These are phyloP conservation scores for Fraxinus nigra DNA, from an alignment of 305 asterid species.

Conservation along the genomic window DNA sequence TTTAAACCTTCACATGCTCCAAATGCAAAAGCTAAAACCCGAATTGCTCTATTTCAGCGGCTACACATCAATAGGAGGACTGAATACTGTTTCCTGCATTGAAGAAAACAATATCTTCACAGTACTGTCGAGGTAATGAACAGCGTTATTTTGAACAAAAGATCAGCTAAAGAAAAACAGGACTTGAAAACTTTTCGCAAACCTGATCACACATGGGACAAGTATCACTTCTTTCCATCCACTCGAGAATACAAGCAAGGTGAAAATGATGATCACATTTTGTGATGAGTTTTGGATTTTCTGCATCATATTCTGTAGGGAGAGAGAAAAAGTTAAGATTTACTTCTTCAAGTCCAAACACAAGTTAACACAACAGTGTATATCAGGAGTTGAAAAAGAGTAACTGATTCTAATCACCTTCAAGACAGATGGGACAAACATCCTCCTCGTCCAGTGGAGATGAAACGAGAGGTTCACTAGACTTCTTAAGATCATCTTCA, in stretches of 20 bases:
- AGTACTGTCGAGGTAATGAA: slow-evolving; percentile 5
- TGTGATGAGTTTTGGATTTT: slow-evolving; percentile 78
- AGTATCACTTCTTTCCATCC: slow-evolving; percentile 95
- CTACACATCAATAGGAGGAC: slow-evolving; percentile 41
- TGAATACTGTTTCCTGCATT: slow-evolving; percentile 74
- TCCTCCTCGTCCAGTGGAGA: slow-evolving; percentile 69
- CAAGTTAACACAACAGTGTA: neutral
- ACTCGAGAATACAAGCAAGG: slow-evolving; percentile 83
- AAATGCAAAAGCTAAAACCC: neutral
- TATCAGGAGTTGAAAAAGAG: slow-evolving; percentile 12
- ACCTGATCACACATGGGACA: slow-evolving; percentile 96
- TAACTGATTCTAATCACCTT: slow-evolving; percentile 43
- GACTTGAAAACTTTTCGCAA: neutral
- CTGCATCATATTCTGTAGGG: slow-evolving; percentile 68
- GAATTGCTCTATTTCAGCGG: slow-evolving; percentile 16
- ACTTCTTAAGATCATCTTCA: slow-evolving; percentile 60
- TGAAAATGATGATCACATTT: slow-evolving; percentile 92
- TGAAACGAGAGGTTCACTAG: slow-evolving; percentile 33
- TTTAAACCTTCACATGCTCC: neutral
- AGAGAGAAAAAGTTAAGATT: slow-evolving; percentile 13
- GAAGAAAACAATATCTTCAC: slow-evolving; percentile 18
- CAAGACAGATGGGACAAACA: slow-evolving; percentile 83
- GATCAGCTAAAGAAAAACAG: neutral
- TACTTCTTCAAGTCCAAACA: slow-evolving; percentile 12
- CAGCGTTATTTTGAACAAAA: neutral